Evolutionary conservation across 2,329 filamentous ascomycete genomes (phyloP).

Genomic region (Ilyonectria destructans): DNA sequence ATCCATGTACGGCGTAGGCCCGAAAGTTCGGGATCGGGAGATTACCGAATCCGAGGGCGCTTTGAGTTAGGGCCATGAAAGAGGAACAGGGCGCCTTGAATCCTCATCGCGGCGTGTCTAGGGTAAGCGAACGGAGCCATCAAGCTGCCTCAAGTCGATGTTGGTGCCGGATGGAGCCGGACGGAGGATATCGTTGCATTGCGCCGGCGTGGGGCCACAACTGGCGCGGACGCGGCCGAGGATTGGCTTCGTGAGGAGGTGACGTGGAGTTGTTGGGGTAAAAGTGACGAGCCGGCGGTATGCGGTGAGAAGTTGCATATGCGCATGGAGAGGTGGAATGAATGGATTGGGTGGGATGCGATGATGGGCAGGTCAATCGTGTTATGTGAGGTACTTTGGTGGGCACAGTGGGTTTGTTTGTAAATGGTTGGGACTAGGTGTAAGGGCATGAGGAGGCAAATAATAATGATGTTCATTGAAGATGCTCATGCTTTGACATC

Average conservation of each 20-base stretch:
- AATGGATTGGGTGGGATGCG: conserved; percentile 18
- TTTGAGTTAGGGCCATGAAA: background rate
- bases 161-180: conserved; percentile 7
- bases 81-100: background rate
- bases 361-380: conserved; percentile 20
- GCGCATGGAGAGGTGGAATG: conserved; percentile 29
- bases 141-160: background rate
- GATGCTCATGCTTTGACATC: background rate
- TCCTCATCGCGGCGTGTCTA: background rate
- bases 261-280: conserved; percentile 39
- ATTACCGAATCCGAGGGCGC: background rate
- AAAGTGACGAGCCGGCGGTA: conserved; percentile 33
- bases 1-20: background rate
- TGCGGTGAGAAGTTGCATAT: conserved; percentile 44
- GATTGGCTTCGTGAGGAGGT: conserved; percentile 15
- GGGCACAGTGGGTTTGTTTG: background rate
- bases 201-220: conserved; percentile 15
- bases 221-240: conserved; percentile 14
- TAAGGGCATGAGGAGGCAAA: no score
- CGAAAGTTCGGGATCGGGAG: background rate
- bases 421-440: background rate
- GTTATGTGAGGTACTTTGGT: background rate
- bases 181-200: conserved; percentile 3
- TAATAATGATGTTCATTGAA: background rate
- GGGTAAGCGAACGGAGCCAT: background rate